A percentile compares a stretch with the other conserved stretches of the same genome.
phyloP scores from a whole-genome alignment of 2,329 filamentous ascomycete species.

The Seiridium unicorne region DNA sequence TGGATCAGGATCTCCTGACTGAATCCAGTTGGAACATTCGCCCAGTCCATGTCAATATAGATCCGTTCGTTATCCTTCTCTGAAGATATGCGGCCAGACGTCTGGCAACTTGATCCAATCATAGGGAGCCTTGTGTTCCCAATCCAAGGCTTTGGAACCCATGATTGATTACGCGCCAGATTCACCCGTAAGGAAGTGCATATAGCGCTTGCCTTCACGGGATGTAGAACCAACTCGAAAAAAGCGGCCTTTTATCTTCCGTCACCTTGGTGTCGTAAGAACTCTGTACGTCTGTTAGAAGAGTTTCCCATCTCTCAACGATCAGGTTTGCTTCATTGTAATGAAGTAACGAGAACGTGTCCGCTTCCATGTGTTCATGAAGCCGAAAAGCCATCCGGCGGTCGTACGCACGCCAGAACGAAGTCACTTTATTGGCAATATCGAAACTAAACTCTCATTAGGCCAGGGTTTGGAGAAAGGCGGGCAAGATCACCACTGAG shows the following conservation, averaged over 20 bases:
- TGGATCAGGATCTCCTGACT: constrained; percentile 24
- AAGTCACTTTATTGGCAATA: neutral
- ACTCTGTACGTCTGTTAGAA: neutral
- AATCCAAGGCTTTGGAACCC: constrained; percentile 30
- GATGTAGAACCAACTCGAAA: neutral
- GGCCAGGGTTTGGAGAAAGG: neutral
- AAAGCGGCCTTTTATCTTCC: neutral
- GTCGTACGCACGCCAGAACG: neutral
- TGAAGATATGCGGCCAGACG: constrained; percentile 34
- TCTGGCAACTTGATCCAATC: constrained; percentile 36
- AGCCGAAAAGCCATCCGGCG: neutral
- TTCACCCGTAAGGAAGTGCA: neutral
- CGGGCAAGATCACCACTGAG: constrained; percentile 32
- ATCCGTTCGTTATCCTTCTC: constrained; percentile 41
- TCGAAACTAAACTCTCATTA: neutral
- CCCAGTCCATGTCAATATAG: constrained; percentile 46
- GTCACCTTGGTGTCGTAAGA: neutral
- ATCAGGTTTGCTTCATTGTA: neutral
- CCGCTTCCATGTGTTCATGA: constrained; percentile 11
- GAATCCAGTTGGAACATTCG: constrained; percentile 31
- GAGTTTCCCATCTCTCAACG: neutral
- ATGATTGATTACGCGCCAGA: neutral
- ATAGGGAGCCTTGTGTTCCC: constrained; percentile 50
- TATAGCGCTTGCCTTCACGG: neutral
- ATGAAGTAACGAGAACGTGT: neutral